phyloP scores from a whole-genome alignment of 148 eudicot genomes.

The Cornus suecica region DNA sequence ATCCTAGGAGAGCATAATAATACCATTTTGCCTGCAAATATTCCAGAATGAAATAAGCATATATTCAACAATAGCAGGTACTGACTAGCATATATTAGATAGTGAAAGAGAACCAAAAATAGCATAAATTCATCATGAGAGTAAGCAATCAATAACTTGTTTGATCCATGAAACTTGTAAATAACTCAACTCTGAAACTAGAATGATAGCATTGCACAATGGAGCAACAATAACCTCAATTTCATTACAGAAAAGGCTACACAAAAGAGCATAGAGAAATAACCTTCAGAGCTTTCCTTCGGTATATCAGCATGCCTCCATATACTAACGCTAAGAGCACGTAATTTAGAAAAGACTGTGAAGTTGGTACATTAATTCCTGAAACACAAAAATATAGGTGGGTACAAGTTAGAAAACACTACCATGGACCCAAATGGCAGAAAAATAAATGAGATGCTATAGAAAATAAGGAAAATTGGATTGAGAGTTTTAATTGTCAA shows the following conservation, averaged over 20 bases:
- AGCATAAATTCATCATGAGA: neutral
- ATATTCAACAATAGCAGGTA: neutral
- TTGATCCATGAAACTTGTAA: neutral
- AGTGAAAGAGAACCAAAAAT: neutral
- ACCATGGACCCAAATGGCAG: neutral
- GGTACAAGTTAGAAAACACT: neutral
- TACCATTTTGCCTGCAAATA: conserved; percentile 84
- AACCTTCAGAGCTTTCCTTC: conserved; percentile 64
- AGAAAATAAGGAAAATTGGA: neutral
- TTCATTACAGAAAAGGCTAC: conserved; percentile 1
- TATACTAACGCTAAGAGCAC: conserved; percentile 65
- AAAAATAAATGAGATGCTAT: neutral
- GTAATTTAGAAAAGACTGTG: conserved; percentile 78
- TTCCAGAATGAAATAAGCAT: conserved; percentile 14
- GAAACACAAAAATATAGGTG: neutral
- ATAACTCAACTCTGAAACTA: neutral
- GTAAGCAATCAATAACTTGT: neutral
- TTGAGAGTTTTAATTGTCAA: neutral
- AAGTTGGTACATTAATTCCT: conserved; percentile 91
- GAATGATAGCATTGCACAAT: neutral
- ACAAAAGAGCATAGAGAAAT: conserved; percentile 3
- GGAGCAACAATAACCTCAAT: neutral
- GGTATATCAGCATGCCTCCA: conserved; percentile 46
- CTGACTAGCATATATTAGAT: neutral
- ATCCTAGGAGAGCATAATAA: conserved; percentile 66